Conservation (phyloP, 345 rosid genomes). For the Aquilaria malaccensis region DNA sequence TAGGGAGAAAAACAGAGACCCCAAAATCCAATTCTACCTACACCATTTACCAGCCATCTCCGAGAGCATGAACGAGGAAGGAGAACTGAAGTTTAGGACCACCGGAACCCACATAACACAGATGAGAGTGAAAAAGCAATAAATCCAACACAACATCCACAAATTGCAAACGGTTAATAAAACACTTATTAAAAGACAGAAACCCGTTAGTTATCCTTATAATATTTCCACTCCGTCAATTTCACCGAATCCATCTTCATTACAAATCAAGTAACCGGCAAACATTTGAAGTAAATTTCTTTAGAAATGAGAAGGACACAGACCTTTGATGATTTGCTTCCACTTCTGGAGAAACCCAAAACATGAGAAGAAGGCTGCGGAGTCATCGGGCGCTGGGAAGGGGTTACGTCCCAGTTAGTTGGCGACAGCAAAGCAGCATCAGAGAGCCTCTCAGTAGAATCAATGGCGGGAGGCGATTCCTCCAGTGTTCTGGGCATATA, state of each 20-base stretch:
- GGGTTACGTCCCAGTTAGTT: constrained; percentile 30
- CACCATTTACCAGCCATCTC: no score
- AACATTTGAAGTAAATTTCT: not conserved
- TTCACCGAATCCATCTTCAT: not conserved
- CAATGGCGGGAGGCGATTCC: constrained; percentile 33
- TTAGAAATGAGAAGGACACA: constrained; percentile 14
- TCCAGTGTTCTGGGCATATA: constrained; percentile 58
- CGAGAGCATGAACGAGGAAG: no score
- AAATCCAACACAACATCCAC: not conserved
- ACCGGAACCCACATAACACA: not conserved
- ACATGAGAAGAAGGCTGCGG: constrained; percentile 78
- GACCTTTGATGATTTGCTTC: constrained; percentile 90
- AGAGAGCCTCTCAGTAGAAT: constrained; percentile 59
- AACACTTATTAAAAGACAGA: not conserved
- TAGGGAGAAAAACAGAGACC: no score
- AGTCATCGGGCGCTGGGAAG: constrained; percentile 55
- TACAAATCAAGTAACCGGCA: constrained; percentile 7
- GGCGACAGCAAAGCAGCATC: constrained; percentile 84
- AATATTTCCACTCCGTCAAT: not conserved
- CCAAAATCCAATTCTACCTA: no score
- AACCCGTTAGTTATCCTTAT: no score
- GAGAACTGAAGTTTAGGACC: no score
- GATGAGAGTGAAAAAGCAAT: constrained; percentile 1
- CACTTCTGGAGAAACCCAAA: constrained; percentile 51
- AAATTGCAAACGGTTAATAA: not conserved